Evolutionary conservation across 1,284 basidiomycete genomes (phyloP).

Genomic region (Neonothopanus nambi): DNA sequence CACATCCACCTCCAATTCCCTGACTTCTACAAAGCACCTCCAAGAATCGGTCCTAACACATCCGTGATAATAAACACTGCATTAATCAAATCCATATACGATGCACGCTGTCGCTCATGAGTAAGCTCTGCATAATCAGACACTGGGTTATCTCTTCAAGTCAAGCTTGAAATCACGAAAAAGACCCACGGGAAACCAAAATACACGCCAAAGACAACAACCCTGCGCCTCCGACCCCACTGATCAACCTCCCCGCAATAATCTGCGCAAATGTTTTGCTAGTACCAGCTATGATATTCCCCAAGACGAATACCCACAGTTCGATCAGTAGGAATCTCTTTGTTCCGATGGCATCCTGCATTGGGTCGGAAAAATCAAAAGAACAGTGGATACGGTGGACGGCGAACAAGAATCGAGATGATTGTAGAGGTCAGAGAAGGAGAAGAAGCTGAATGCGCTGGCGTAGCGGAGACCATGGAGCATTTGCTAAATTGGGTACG

Average conservation of each 20-base stretch:
- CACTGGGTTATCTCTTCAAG: no score
- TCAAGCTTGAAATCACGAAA: no score
- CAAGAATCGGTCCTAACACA: conserved; percentile 32
- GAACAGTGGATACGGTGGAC: no score
- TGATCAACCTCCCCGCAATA: conserved; percentile 37
- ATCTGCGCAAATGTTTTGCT: conserved; percentile 39
- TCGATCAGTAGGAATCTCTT: conserved; percentile 18
- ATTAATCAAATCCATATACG: conserved; percentile 35
- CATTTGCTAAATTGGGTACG: no score
- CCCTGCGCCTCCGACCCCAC: conserved; percentile 43
- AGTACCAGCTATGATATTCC: conserved; percentile 41
- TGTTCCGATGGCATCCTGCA: conserved; percentile 31
- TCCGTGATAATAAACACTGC: conserved; percentile 32
- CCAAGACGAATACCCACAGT: conserved; percentile 34
- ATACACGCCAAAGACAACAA: conserved; percentile 40
- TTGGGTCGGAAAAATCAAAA: no score
- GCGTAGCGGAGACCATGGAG: no score
- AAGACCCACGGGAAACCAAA: conserved; percentile 32
- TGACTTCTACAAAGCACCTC: conserved; percentile 30
- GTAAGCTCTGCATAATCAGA: conserved; percentile 26
- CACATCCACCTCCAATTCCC: conserved; percentile 38
- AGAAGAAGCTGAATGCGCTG: conserved; percentile 30
- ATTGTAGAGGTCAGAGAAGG: not conserved
- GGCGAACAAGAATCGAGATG: not conserved
- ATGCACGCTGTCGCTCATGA: conserved; percentile 32